Evolutionary conservation across 768 basidiomycete genomes (phyloP).

Genomic region (Mycena rebaudengoi): DNA sequence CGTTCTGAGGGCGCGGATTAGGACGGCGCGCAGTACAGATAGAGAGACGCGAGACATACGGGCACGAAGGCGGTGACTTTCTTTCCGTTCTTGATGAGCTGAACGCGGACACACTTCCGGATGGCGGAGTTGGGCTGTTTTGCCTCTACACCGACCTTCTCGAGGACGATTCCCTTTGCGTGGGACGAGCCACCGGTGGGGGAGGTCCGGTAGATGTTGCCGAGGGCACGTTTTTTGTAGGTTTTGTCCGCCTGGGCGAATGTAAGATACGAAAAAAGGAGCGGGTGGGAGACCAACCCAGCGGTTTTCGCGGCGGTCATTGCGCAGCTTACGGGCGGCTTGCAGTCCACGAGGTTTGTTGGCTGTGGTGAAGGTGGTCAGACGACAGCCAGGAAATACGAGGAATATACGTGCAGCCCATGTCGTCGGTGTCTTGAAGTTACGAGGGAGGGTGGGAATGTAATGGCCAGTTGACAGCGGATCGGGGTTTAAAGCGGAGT

Average conservation of each 20-base stretch:
- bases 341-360: conserved; percentile 99
- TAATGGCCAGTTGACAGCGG: too few species aligned
- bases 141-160: conserved; percentile 99
- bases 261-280: conserved; percentile 4
- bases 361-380: conserved; percentile 54
- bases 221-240: conserved; percentile 99
- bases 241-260: conserved; percentile 87
- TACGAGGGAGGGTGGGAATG: too few species aligned
- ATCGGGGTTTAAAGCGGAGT: too few species aligned
- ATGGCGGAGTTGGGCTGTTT: conserved; percentile 99
- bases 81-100: conserved; percentile 99
- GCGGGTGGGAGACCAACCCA: conserved; percentile 71
- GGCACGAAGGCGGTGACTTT: conserved; percentile 99
- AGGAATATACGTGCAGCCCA: conserved; percentile 78
- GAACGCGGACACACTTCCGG: conserved; percentile 99
- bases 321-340: conserved; percentile 98
- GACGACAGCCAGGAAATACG: conserved; percentile 21
- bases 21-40: conserved; percentile 2
- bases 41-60: conserved; percentile 55
- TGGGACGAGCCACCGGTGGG: conserved; percentile 99
- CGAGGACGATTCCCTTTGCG: conserved; percentile 99
- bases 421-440: conserved; percentile 57
- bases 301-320: conserved; percentile 92
- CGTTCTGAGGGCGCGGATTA: conserved; percentile 66
- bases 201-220: conserved; percentile 99